Evolutionary conservation across 2,329 filamentous ascomycete genomes (phyloP).

Genomic region (Apiospora arundinis): DNA sequence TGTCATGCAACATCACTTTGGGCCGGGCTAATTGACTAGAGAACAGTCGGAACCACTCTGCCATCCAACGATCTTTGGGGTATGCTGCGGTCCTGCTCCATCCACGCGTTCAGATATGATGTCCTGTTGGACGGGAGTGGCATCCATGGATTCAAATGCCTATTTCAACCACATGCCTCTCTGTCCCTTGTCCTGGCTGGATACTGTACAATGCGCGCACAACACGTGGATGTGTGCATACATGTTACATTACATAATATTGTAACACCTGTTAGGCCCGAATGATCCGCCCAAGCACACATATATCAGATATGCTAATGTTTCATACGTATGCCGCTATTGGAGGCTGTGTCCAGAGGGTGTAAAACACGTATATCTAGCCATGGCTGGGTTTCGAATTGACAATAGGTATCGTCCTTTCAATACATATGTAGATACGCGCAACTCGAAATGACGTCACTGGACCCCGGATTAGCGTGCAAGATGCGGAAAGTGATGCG

Average conservation of each 20-base stretch:
- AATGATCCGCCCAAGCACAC: neutral
- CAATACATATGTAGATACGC: too few relatives aligned
- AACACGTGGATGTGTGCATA: neutral
- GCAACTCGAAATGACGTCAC: neutral
- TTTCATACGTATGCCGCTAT: neutral
- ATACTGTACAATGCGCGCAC: neutral
- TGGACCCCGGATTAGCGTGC: neutral
- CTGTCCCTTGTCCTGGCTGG: neutral
- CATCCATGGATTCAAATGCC: neutral
- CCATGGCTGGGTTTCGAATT: neutral
- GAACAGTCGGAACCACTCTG: neutral
- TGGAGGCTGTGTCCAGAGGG: neutral
- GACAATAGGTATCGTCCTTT: neutral
- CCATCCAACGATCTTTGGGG: constrained; percentile 22
- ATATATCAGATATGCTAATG: constrained; percentile 16
- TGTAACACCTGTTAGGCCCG: neutral
- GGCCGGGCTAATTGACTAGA: neutral
- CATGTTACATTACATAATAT: neutral
- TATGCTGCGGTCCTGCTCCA: constrained; percentile 27
- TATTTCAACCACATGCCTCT: constrained; percentile 1
- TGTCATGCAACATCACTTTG: constrained; percentile 8
- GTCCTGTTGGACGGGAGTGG: neutral
- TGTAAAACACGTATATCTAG: neutral
- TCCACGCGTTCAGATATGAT: neutral
- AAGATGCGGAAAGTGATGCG: neutral